These are phyloP conservation scores for Fusarium ramigenum DNA, from an alignment of 2,329 filamentous ascomycete species.

Conservation along the genomic window DNA sequence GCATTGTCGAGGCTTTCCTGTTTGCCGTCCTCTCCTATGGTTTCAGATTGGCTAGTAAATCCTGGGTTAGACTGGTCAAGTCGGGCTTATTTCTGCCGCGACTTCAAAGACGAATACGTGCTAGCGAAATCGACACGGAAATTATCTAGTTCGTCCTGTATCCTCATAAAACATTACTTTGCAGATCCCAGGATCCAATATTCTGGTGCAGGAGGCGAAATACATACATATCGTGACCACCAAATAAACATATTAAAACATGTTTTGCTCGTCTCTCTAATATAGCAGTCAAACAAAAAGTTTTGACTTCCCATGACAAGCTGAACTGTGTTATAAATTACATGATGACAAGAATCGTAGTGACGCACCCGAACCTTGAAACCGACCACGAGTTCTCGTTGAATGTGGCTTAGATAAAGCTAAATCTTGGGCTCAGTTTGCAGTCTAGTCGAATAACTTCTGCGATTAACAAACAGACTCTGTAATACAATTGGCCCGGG, in stretches of 20 bases:
- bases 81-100: neutral
- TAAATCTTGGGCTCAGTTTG: neutral
- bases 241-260: neutral
- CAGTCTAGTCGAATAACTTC: neutral
- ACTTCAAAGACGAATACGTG: neutral
- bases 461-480: neutral
- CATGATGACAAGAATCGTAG: neutral
- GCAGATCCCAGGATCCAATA: neutral
- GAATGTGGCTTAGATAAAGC: constrained; percentile 9
- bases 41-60: neutral
- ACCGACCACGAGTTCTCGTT: neutral
- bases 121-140: neutral
- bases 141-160: neutral
- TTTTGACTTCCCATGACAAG: neutral
- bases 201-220: neutral
- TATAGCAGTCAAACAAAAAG: neutral
- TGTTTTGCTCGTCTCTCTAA: neutral
- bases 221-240: neutral
- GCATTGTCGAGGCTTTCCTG: neutral
- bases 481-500: neutral
- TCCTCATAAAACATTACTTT: neutral
- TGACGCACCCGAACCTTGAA: neutral
- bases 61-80: neutral
- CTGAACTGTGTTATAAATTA: neutral
- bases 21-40: neutral